Evolutionary conservation across 768 basidiomycete species (phyloP).

Genomic region (Russula emetica): DNA sequence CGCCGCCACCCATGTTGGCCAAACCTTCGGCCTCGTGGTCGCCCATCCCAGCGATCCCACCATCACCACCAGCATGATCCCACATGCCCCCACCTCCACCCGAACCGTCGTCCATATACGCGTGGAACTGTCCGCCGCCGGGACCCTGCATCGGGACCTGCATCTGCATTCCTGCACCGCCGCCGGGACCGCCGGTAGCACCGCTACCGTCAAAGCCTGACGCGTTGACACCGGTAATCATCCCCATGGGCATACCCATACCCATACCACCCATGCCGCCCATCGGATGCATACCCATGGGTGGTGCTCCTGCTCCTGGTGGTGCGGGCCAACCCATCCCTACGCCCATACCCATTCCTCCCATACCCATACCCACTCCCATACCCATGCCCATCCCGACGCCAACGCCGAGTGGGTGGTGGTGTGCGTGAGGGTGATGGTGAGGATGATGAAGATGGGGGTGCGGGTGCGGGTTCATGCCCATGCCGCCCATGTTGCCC

Average conservation of each 20-base stretch:
- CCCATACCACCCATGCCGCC: too few relatives aligned
- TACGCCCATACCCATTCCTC: slow-evolving; percentile 27
- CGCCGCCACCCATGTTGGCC: slow-evolving; percentile 12
- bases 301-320: neutral
- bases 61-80: slow-evolving; percentile 31
- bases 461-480: neutral
- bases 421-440: neutral
- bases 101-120: slow-evolving; percentile 30
- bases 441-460: too few relatives aligned
- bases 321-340: slow-evolving; percentile 28
- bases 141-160: slow-evolving; percentile 8
- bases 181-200: neutral
- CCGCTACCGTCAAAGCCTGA: neutral
- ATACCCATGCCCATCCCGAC: neutral
- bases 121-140: slow-evolving; percentile 14
- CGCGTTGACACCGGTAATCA: neutral
- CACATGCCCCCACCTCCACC: slow-evolving; percentile 34
- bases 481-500: slow-evolving; percentile 17
- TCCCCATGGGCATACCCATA: slow-evolving; percentile 26
- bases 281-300: slow-evolving; percentile 26
- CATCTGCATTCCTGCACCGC: neutral
- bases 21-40: slow-evolving; percentile 33
- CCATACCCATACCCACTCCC: neutral
- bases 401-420: neutral
- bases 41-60: slow-evolving; percentile 31